Percentiles rank a stretch among this genome's conserved stretches.
Evolutionary conservation across 2,329 filamentous ascomycete species (phyloP).

Genomic region (Leptographium radiaticola): DNA sequence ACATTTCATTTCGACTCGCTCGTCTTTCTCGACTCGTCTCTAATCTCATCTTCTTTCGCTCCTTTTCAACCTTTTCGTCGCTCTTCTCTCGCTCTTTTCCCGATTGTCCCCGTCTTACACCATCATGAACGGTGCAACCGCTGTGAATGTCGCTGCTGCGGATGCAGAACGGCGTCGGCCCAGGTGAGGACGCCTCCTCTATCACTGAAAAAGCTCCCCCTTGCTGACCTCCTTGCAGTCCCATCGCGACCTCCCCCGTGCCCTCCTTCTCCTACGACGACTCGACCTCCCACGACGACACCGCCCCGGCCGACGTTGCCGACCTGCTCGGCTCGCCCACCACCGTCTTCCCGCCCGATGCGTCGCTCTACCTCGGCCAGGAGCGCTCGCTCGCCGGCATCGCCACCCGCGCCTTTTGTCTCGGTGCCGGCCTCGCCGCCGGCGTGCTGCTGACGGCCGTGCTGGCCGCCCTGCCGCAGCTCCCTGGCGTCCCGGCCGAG

Average conservation of each 20-base stretch:
- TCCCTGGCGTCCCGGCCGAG: constrained; percentile 12
- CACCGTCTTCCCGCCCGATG: constrained; percentile 16
- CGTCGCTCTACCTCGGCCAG: constrained; percentile 28
- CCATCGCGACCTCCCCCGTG: not conserved
- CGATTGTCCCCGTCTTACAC: not conserved
- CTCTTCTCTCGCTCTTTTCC: not conserved
- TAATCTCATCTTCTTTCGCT: too few species aligned
- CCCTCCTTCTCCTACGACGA: too few species aligned
- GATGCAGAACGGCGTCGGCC: not conserved
- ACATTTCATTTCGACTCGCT: too few species aligned
- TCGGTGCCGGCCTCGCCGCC: constrained; percentile 31
- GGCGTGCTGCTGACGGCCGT: constrained; percentile 12
- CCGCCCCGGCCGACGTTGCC: not conserved
- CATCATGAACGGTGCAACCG: not conserved
- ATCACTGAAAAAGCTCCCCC: too few species aligned
- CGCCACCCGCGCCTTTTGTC: constrained; percentile 40
- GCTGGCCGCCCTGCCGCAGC: constrained; percentile 1
- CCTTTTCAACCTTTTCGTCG: not conserved
- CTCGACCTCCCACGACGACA: not conserved
- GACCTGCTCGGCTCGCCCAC: constrained; percentile 5
- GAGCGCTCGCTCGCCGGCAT: constrained; percentile 47
- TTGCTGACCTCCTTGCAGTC: not conserved
- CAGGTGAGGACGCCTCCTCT: not conserved
- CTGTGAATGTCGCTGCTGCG: not conserved
- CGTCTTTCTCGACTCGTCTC: not conserved